Percentiles rank a stretch among this genome's conserved stretches.
Conservation (phyloP, 768 basidiomycete species). For the Suillus decipiens region DNA sequence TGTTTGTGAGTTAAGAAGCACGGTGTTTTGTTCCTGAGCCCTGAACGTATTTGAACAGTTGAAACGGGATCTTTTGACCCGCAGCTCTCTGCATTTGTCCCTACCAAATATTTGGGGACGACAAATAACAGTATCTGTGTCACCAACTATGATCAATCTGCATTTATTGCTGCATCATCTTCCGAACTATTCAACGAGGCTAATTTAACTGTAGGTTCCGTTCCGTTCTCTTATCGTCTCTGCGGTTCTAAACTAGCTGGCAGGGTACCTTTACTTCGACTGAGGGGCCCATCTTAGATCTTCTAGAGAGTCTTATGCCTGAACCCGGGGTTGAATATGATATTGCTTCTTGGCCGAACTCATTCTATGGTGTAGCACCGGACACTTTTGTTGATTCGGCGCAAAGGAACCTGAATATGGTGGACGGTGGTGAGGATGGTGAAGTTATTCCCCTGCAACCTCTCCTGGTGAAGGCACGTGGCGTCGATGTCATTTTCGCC, state of each 20-base stretch:
- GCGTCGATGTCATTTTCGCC: slow-evolving; percentile 50
- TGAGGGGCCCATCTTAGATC: slow-evolving; percentile 16
- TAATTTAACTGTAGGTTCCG: slow-evolving; percentile 29
- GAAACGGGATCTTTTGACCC: slow-evolving; percentile 46
- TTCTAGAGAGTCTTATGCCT: slow-evolving; percentile 24
- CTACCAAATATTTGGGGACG: slow-evolving; percentile 46
- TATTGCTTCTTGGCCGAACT: slow-evolving; percentile 37
- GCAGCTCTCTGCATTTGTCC: slow-evolving; percentile 46
- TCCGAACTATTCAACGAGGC: slow-evolving; percentile 35
- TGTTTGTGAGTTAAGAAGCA: slow-evolving; percentile 24
- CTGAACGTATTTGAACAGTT: slow-evolving; percentile 21
- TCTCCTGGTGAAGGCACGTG: slow-evolving; percentile 46
- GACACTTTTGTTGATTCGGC: slow-evolving; percentile 35
- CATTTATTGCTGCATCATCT: slow-evolving; percentile 43
- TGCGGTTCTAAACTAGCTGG: background rate
- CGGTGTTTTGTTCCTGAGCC: background rate
- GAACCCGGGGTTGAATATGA: slow-evolving; percentile 30
- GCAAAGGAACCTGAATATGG: slow-evolving; percentile 34
- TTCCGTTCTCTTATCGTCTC: background rate
- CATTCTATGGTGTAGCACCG: slow-evolving; percentile 38
- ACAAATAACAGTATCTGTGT: slow-evolving; percentile 33
- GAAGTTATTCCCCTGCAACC: slow-evolving; percentile 51
- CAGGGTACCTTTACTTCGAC: slow-evolving; percentile 18
- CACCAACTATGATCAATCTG: slow-evolving; percentile 37
- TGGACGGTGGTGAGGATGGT: slow-evolving; percentile 46